A percentile compares a stretch with the other conserved stretches of the same genome.
Evolutionary conservation across 129 eudicot genomes (phyloP).

Genomic region (Scalesia atractyloides): DNA sequence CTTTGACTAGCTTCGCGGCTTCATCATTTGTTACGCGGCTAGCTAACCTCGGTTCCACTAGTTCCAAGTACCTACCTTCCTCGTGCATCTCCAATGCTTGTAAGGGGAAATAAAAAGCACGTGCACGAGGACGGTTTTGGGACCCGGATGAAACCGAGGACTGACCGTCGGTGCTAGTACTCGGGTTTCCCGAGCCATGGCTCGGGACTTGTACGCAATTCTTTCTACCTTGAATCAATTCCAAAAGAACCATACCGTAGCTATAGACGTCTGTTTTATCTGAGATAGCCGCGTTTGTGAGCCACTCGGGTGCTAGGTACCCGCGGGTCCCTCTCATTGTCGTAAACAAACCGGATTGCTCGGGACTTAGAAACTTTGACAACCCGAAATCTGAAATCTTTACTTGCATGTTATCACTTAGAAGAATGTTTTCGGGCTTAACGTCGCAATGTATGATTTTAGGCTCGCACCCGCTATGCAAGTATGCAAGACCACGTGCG

Average conservation of each 20-base stretch:
- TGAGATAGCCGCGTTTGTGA: conserved; percentile 75
- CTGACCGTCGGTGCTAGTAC: conserved; percentile 33
- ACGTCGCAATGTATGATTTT: conserved; percentile 90
- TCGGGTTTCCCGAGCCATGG: conserved; percentile 39
- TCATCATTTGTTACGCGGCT: conserved; percentile 63
- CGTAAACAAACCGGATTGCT: conserved; percentile 74
- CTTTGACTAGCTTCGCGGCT: conserved; percentile 68
- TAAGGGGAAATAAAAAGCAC: conserved; percentile 60
- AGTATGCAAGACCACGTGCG: conserved; percentile 89
- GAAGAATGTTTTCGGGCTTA: conserved; percentile 85
- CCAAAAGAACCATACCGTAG: conserved; percentile 83
- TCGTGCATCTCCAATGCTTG: conserved; percentile 88
- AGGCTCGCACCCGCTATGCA: conserved; percentile 78
- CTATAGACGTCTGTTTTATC: conserved; percentile 92
- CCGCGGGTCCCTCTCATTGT: conserved; percentile 97
- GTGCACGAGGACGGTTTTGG: conserved; percentile 10
- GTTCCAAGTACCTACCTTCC: conserved; percentile 65
- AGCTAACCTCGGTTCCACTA: conserved; percentile 62
- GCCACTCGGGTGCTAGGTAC: conserved; percentile 95
- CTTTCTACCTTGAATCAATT: conserved; percentile 76
- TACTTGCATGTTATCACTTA: conserved; percentile 60
- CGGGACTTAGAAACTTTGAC: conserved; percentile 65
- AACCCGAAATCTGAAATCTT: conserved; percentile 93
- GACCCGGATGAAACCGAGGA: conserved; percentile 39
- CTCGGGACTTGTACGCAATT: conserved; percentile 50